Evolutionary conservation across 75 land plant genomes (phyloP).

Genomic region (Pinus albicaulis): DNA sequence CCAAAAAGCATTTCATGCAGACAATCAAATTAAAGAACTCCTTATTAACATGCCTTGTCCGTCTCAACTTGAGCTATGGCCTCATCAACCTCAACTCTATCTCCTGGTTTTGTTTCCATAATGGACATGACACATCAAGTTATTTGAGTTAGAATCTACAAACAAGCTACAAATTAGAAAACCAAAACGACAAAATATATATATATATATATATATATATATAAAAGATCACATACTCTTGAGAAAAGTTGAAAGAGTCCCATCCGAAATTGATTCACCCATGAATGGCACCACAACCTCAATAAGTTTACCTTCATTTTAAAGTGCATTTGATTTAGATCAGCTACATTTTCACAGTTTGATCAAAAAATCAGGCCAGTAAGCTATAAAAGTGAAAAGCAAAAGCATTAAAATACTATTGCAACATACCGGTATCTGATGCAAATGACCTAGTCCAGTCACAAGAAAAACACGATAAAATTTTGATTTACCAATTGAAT

Average conservation of each 20-base stretch:
- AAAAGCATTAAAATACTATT: neutral
- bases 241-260: slow-evolving; percentile 72
- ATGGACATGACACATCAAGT: neutral
- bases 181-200: too few species aligned
- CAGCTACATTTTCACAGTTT: neutral
- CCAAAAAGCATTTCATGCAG: neutral
- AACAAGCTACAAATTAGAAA: neutral
- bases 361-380: neutral
- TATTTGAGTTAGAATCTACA: neutral
- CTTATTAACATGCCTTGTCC: slow-evolving; percentile 68
- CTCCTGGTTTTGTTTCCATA: slow-evolving; percentile 71
- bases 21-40: neutral
- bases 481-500: neutral
- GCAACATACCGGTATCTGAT: slow-evolving; percentile 35
- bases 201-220: too few species aligned
- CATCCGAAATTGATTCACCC: slow-evolving; percentile 95
- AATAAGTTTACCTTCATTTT: slow-evolving; percentile 57
- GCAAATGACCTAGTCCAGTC: slow-evolving; percentile 41
- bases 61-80: slow-evolving; percentile 98
- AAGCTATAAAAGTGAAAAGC: neutral
- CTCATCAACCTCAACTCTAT: slow-evolving; percentile 81
- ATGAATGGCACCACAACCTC: slow-evolving; percentile 88
- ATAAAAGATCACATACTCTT: slow-evolving; percentile 66
- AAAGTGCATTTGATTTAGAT: neutral
- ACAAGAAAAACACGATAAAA: neutral